Conservation (phyloP, 257 asterid genomes). For the Petrea volubilis region DNA sequence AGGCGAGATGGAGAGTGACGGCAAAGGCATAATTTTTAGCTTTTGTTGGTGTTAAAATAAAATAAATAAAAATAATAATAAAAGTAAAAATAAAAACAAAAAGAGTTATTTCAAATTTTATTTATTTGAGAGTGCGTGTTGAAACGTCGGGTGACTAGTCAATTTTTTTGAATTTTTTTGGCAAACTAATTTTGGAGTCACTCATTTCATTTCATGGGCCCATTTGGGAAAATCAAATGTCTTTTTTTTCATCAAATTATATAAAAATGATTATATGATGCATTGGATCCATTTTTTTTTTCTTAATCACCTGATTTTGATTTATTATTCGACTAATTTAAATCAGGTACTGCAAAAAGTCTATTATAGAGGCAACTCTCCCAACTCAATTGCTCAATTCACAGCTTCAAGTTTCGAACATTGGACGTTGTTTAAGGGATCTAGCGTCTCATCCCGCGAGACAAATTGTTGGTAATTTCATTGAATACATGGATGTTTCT, state of each 20-base stretch:
- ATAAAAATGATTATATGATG: not conserved
- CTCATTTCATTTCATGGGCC: not conserved
- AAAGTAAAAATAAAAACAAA: not conserved
- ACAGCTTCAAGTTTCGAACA: too few species aligned
- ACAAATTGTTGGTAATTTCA: too few species aligned
- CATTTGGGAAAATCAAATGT: not conserved
- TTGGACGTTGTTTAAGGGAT: too few species aligned
- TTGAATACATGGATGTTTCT: too few species aligned
- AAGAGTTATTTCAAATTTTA: slow-evolving; percentile 1
- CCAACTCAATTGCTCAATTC: too few species aligned
- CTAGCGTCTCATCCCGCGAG: too few species aligned
- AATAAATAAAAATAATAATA: not conserved
- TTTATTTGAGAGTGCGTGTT: slow-evolving; percentile 17
- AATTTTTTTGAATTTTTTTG: not conserved
- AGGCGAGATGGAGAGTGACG: slow-evolving; percentile 38
- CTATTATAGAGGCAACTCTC: too few species aligned
- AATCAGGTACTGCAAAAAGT: too few species aligned
- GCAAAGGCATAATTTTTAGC: slow-evolving; percentile 30
- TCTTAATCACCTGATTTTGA: too few species aligned
- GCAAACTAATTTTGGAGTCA: slow-evolving; percentile 17
- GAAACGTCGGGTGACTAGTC: slow-evolving; percentile 21
- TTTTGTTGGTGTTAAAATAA: not conserved
- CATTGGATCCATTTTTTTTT: too few species aligned
- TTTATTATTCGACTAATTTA: too few species aligned
- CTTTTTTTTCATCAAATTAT: not conserved